These are phyloP conservation scores for Xylaria sp. DNA, from an alignment of 2,329 filamentous ascomycete genomes.

Conservation along the genomic window DNA sequence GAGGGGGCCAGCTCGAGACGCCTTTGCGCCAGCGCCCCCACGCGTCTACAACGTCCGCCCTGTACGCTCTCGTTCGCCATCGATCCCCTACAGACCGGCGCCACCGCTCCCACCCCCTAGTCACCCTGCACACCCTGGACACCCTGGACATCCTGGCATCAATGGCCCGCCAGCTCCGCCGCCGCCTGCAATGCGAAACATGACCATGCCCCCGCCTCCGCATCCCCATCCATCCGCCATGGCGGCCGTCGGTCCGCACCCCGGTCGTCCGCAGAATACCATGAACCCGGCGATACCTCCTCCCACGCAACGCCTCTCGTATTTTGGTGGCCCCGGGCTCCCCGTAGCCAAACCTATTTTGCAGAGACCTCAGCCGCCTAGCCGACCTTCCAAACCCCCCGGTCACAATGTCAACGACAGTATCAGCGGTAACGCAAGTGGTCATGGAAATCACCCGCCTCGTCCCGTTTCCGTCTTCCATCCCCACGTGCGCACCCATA, in stretches of 20 bases:
- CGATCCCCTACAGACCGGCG: constrained; percentile 14
- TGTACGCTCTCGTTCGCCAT: constrained; percentile 26
- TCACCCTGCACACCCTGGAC: constrained; percentile 22
- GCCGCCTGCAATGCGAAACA: constrained; percentile 30
- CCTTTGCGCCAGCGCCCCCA: constrained; percentile 11
- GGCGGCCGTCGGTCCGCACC: constrained; percentile 3
- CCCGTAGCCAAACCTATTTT: constrained; percentile 6
- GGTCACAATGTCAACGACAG: constrained; percentile 8
- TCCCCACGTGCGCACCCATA: constrained; percentile 33
- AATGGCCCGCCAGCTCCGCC: constrained; percentile 27
- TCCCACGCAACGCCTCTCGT: constrained; percentile 7
- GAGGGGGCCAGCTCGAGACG: constrained; percentile 8
- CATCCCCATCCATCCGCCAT: constrained; percentile 1
- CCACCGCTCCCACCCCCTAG: constrained; percentile 28
- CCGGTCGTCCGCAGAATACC: constrained; percentile 20
- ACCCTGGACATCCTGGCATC: constrained; percentile 12
- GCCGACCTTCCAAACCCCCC: constrained; percentile 10
- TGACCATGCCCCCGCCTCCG: constrained; percentile 11
- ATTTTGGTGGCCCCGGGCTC: constrained; percentile 10
- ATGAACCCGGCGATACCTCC: constrained; percentile 19
- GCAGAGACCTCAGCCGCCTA: neutral
- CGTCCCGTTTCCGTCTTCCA: constrained; percentile 20
- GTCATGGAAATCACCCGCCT: constrained; percentile 17
- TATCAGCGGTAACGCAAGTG: constrained; percentile 10
- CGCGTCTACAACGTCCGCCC: constrained; percentile 20